Evolutionary conservation across 768 basidiomycete species (phyloP), one percentile per base, ranked within the genome.

Genomic region (Leccinum olivaceopallidum): DNA sequence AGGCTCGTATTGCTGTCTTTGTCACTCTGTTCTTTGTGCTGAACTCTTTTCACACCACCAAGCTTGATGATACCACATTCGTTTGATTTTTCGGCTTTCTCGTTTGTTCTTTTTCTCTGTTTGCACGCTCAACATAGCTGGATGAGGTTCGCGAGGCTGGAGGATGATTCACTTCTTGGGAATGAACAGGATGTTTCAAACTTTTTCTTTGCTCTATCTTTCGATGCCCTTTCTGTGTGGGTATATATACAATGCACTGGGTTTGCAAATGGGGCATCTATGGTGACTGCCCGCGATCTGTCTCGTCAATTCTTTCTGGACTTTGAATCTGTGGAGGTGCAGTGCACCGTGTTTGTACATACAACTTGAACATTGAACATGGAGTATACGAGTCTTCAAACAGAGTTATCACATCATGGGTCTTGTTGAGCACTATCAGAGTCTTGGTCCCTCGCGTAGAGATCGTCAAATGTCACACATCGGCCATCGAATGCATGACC

Each of bases 21-120:
- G 28, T 52, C n/a, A 18, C 36, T 39, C 20, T 28, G 50, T 52
- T 57, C 28, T 47, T 34, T 30, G 44, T 14, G 36, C 57, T 57
- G 28, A 60, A 49, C n/a, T 16, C 28, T 18, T 32, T 24, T 49
- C 51, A 22, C 28, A 18, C 5, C 48, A 28, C 49, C 55, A 58
- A 52, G 32, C 24, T 53, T 26, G 36, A 64, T 59, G 56, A 62
- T 67, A 65, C 65, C 65, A 67, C 68, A 50, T 52, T 69, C 67
- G 37, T 67, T 44, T 69, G 28, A 16, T 12, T 44, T 36, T n/a
- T 42, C 30, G 12, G 44, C 26, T 9, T 36, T 32, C 14, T 34
- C 18, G 32, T 3, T 22, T 30, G 24, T 39, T 2, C 34, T 32
- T 20, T 14, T 22, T 30, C 18, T 34, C 32, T 44, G 8, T 5